Evolutionary conservation across 148 eudicot species (phyloP), one percentile per base, ranked within the genome.

Genomic region (Beta vulgaris): DNA sequence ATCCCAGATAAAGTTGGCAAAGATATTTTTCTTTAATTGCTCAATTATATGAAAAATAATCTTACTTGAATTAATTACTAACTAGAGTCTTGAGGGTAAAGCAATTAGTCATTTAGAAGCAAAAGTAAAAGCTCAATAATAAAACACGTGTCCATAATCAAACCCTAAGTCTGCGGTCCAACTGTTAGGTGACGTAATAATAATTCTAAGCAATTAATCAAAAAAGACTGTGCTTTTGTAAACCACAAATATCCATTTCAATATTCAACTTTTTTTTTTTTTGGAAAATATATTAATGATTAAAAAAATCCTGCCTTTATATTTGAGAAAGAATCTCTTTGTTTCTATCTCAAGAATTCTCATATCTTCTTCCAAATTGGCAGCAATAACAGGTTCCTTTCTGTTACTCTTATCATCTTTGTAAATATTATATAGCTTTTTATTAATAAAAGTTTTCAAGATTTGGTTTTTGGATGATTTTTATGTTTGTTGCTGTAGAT

Each of bases 161-260:
- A 66, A 71, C 67, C 58, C 44, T n/a, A 53, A 54, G 21, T 40
- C 37, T 26, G 21, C 40, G 66, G 63, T 53, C 44, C 55, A 64
- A 78, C 66, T 65, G 76, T 64, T 40, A 28, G 69, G 67, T 79
- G 78, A 79, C 46, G 70, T 68, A 1, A 68, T 62, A 64, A 19
- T 64, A 23, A 40, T 46, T 57, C 15, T 25, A 31, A 43, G 31
- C 58, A 16, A 36, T 54, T 6, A 23, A 2, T 25, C 12, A 23
- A 31, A 61, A 61, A 8, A 6, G 31, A 34, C 51, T 39, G 70
- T 49, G 31, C 55, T 21, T 19, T 76, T 75, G 16, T 46, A 79
- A 76, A 75, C 85, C 85, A 82, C 85, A 82, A 71, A 79, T 57
- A 79, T 69, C 35, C 77, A 65, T 59, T 37, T 3, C 54, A 66